Evolutionary conservation across 148 eudicot species (phyloP).

Genomic region (Fagopyrum esculentum): DNA sequence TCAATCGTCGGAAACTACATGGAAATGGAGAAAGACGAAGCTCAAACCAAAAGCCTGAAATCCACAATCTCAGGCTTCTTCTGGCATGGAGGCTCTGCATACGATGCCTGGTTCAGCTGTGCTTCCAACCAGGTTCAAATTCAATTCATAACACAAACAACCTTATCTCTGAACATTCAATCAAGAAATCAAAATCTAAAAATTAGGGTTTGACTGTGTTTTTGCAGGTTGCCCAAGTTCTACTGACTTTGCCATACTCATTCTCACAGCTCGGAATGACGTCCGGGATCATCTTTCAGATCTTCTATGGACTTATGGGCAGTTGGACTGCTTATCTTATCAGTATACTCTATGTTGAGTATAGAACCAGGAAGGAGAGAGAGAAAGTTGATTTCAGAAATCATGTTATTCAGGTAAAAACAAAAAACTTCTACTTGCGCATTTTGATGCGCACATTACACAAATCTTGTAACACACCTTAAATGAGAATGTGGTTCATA

Average conservation of each 20-base stretch:
- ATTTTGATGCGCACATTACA: too few species aligned
- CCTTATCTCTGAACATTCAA: too few species aligned
- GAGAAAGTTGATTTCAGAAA: constrained; percentile 90
- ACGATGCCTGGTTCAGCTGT: constrained; percentile 98
- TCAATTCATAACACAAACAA: too few species aligned
- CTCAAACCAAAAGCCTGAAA: constrained; percentile 36
- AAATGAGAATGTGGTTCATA: too few species aligned
- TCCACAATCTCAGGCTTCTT: constrained; percentile 52
- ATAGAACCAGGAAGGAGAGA: constrained; percentile 86
- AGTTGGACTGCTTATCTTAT: constrained; percentile 97
- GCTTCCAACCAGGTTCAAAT: constrained; percentile 64
- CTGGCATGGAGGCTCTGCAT: constrained; percentile 95
- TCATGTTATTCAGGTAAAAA: constrained; percentile 85
- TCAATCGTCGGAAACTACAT: constrained; percentile 66
- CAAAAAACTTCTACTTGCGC: too few species aligned
- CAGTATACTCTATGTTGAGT: constrained; percentile 83
- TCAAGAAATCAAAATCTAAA: too few species aligned
- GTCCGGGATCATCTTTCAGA: constrained; percentile 75
- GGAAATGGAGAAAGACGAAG: constrained; percentile 74
- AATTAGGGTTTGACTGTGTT: too few species aligned
- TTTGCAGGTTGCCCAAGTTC: constrained; percentile 67
- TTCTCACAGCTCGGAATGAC: constrained; percentile 90
- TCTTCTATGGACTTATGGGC: constrained; percentile 80
- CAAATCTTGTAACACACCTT: too few species aligned
- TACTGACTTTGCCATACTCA: constrained; percentile 89